Percentiles rank a stretch among this genome's conserved stretches.
These are phyloP conservation scores for Hemisphaericaspora xylofermentans DNA, from an alignment of 1,139 yeast species.

Conservation along the genomic window DNA sequence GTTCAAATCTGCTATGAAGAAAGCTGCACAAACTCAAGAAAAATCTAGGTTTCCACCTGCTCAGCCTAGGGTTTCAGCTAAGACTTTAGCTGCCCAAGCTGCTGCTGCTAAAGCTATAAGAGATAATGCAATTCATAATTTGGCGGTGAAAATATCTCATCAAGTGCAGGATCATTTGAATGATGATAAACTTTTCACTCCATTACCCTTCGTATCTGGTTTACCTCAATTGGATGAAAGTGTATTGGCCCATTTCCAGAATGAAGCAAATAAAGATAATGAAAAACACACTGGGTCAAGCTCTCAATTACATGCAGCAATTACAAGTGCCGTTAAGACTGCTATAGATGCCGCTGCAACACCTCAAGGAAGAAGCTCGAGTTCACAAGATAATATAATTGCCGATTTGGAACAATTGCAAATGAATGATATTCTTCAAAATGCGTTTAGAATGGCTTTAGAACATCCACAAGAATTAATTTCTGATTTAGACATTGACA, in stretches of 20 bases:
- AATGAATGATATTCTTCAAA: conserved; percentile 68
- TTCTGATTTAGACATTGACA: conserved; percentile 46
- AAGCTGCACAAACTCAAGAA: neutral
- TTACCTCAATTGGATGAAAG: conserved; percentile 41
- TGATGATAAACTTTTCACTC: conserved; percentile 14
- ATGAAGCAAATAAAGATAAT: conserved; percentile 33
- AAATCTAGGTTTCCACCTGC: neutral
- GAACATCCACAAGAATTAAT: conserved; percentile 60
- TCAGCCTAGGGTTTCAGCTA: neutral
- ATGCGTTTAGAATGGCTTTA: conserved; percentile 72
- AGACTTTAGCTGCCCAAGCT: conserved; percentile 1
- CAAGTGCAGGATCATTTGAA: conserved; percentile 33
- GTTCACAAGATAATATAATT: conserved; percentile 4
- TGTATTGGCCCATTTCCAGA: conserved; percentile 38
- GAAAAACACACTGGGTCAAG: neutral
- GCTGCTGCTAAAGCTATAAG: conserved; percentile 5
- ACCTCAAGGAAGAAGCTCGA: neutral
- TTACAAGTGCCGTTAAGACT: conserved; percentile 27
- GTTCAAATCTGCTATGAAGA: conserved; percentile 27
- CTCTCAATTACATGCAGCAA: conserved; percentile 21
- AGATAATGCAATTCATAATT: conserved; percentile 30
- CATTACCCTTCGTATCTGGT: conserved; percentile 15
- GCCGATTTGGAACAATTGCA: conserved; percentile 52
- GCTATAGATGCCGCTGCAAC: conserved; percentile 17
- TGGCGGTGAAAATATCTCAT: conserved; percentile 34